phyloP scores from a whole-genome alignment of 257 asterid species.

The Solanum lignicaule region DNA sequence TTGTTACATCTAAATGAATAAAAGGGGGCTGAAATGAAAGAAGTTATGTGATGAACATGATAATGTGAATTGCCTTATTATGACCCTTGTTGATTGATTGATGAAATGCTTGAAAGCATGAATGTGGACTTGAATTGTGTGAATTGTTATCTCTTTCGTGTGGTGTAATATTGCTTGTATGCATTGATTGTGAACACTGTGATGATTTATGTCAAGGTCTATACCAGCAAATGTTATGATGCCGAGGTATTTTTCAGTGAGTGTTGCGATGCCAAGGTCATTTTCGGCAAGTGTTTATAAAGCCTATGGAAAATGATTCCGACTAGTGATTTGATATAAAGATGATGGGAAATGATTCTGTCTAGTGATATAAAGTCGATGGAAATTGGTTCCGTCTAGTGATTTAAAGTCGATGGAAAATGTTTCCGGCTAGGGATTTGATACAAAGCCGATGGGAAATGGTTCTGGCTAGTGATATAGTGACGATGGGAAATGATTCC shows the following conservation, averaged over 20 bases:
- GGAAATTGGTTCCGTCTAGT: no score
- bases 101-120: background rate
- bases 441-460: no score
- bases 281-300: background rate
- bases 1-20: no score
- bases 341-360: background rate
- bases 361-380: no score
- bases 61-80: background rate
- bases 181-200: background rate
- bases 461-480: no score
- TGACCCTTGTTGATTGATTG: background rate
- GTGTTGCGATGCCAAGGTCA: background rate
- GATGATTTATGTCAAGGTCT: background rate
- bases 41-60: background rate
- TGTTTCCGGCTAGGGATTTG: rapidly evolving
- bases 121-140: background rate
- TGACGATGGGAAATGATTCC: background rate
- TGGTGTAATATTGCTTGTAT: background rate
- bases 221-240: no score
- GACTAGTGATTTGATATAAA: background rate
- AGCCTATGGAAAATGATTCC: background rate
- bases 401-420: background rate
- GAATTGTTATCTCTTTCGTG: no score
- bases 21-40: background rate
- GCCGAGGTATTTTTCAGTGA: background rate